Evolutionary conservation across 1,139 yeast genomes (phyloP).

Genomic region (Meyerozyma smithsonii): DNA sequence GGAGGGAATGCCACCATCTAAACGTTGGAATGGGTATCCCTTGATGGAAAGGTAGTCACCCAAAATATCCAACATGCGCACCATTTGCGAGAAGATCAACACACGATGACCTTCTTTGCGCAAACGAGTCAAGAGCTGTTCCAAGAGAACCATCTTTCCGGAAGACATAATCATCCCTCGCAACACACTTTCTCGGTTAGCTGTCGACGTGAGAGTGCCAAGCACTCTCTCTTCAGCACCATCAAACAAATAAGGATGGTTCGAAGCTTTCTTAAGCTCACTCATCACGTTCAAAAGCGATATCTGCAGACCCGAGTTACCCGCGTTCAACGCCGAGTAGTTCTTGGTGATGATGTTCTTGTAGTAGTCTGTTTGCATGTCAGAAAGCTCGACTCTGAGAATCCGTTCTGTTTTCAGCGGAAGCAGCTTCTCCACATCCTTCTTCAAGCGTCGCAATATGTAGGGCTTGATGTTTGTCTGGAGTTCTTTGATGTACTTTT

Average conservation of each 20-base stretch:
- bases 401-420: constrained; percentile 96
- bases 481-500: constrained; percentile 77
- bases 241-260: constrained; percentile 93
- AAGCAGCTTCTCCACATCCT: constrained; percentile 93
- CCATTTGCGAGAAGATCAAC: constrained; percentile 94
- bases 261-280: constrained; percentile 93
- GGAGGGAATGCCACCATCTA: constrained; percentile 96
- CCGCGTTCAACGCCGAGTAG: constrained; percentile 86
- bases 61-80: constrained; percentile 86
- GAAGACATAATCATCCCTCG: constrained; percentile 96
- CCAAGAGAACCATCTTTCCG: constrained; percentile 95
- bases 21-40: constrained; percentile 86
- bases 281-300: constrained; percentile 89
- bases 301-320: constrained; percentile 70
- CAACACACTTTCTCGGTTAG: constrained; percentile 68
- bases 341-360: constrained; percentile 89
- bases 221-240: constrained; percentile 86
- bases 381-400: constrained; percentile 89
- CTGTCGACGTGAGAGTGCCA: constrained; percentile 50
- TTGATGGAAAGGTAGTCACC: constrained; percentile 90
- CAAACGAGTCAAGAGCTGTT: constrained; percentile 77
- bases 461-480: constrained; percentile 86
- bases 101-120: constrained; percentile 95
- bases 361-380: constrained; percentile 91
- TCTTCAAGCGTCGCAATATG: constrained; percentile 86